These are phyloP conservation scores for Entomortierella chlamydospora DNA, from an alignment of 192 early-diverging fungal species.

Conservation along the genomic window DNA sequence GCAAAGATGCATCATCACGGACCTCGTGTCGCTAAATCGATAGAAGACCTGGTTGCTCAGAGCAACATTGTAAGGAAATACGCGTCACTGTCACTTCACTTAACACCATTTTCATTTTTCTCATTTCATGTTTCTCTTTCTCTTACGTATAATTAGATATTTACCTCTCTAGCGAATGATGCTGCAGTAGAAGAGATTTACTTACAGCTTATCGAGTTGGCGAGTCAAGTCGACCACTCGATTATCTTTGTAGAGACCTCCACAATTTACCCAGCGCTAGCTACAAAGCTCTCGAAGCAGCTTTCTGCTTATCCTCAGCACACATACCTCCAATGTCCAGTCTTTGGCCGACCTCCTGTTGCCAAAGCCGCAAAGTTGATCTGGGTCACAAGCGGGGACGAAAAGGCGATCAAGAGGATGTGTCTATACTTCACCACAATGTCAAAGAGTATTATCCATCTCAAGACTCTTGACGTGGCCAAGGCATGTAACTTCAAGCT, in stretches of 20 bases:
- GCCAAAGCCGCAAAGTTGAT: slow-evolving; percentile 45
- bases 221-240: slow-evolving; percentile 45
- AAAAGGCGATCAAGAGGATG: slow-evolving; percentile 47
- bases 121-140: background rate
- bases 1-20: slow-evolving; percentile 56
- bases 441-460: slow-evolving; percentile 52
- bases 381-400: slow-evolving; percentile 42
- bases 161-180: slow-evolving; percentile 70
- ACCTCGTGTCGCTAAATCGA: slow-evolving; percentile 50
- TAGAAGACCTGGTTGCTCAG: slow-evolving; percentile 56
- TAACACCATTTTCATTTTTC: too few relatives aligned
- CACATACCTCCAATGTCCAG: slow-evolving; percentile 60
- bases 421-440: slow-evolving; percentile 51
- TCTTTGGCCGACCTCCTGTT: slow-evolving; percentile 46
- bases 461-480: slow-evolving; percentile 57
- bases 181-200: slow-evolving; percentile 64
- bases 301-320: slow-evolving; percentile 26
- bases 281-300: slow-evolving; percentile 45
- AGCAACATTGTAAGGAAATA: slow-evolving; percentile 59
- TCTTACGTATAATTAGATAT: slow-evolving; percentile 47
- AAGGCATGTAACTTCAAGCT: slow-evolving; percentile 70
- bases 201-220: slow-evolving; percentile 56
- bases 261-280: slow-evolving; percentile 67
- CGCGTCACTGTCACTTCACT: too few relatives aligned
- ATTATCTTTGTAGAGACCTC: slow-evolving; percentile 70